Conservation (phyloP, 805 yeast species). For the Candida morakotiae region DNA sequence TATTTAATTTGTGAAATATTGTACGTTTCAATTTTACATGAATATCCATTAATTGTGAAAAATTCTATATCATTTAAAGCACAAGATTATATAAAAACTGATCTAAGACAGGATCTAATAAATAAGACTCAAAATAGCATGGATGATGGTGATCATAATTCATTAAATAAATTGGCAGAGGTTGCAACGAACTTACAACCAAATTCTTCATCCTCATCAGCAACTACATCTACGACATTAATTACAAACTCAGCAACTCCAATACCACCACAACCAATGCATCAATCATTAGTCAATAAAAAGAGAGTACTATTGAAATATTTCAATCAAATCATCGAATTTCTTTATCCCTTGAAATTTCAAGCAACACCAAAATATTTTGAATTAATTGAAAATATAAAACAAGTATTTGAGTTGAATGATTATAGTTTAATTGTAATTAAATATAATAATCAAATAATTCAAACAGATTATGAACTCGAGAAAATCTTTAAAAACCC, state of each 20-base stretch:
- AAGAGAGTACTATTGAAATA: slow-evolving; percentile 44
- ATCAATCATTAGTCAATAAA: too few relatives aligned
- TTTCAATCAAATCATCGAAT: slow-evolving; percentile 52
- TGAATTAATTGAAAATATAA: slow-evolving; percentile 78
- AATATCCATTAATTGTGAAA: slow-evolving; percentile 62
- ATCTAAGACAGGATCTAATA: background rate
- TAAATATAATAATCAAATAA: slow-evolving; percentile 15
- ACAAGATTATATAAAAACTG: slow-evolving; percentile 3
- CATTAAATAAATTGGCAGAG: slow-evolving; percentile 29
- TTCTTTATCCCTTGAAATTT: slow-evolving; percentile 58
- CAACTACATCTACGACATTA: slow-evolving; percentile 1
- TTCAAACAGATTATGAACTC: slow-evolving; percentile 32
- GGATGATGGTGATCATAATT: slow-evolving; percentile 4
- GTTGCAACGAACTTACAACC: slow-evolving; percentile 19
- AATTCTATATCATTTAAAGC: slow-evolving; percentile 25
- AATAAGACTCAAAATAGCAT: background rate
- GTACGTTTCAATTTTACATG: slow-evolving; percentile 54
- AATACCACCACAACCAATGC: too few relatives aligned
- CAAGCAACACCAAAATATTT: slow-evolving; percentile 76
- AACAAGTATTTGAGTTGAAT: slow-evolving; percentile 55
- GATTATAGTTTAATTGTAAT: slow-evolving; percentile 19
- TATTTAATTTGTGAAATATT: slow-evolving; percentile 65
- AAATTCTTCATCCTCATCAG: slow-evolving; percentile 3
- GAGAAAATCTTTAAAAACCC: slow-evolving; percentile 31
- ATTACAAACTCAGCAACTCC: background rate